phyloP scores from a whole-genome alignment of 345 rosid species.

The Carallia pectinifolia region DNA sequence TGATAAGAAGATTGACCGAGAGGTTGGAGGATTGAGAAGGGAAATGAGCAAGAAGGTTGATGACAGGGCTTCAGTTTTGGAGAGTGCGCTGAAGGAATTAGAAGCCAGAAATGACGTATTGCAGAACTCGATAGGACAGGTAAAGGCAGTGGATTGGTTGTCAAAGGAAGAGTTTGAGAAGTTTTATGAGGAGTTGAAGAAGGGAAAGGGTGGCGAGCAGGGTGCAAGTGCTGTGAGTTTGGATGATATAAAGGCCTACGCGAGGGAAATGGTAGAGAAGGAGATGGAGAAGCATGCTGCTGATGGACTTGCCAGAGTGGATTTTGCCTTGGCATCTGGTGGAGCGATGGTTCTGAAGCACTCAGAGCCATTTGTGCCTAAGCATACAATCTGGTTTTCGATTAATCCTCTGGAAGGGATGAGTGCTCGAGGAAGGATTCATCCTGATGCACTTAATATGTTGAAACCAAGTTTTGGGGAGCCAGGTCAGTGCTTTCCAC shows the following conservation, averaged over 20 bases:
- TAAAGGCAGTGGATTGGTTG: constrained; percentile 54
- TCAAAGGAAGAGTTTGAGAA: constrained; percentile 66
- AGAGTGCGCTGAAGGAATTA: constrained; percentile 48
- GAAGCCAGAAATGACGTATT: constrained; percentile 47
- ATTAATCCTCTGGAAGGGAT: constrained; percentile 14
- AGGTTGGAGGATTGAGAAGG: constrained; percentile 46
- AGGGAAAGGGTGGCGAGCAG: constrained; percentile 38
- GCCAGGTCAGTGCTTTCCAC: constrained; percentile 93
- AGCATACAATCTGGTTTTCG: constrained; percentile 47
- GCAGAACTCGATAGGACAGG: constrained; percentile 55
- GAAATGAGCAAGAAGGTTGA: constrained; percentile 49
- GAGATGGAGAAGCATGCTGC: constrained; percentile 93
- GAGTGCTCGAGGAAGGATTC: constrained; percentile 34
- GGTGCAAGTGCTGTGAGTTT: constrained; percentile 42
- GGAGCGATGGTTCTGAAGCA: constrained; percentile 73
- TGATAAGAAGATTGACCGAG: constrained; percentile 58
- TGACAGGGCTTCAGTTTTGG: constrained; percentile 32
- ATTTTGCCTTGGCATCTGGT: constrained; percentile 65
- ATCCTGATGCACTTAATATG: constrained; percentile 60
- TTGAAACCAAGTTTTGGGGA: constrained; percentile 93
- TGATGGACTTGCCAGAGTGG: constrained; percentile 85
- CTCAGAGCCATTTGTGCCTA: constrained; percentile 55
- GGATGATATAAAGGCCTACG: constrained; percentile 71
- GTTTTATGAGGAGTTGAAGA: constrained; percentile 53
- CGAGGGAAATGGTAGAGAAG: constrained; percentile 68